Evolutionary conservation across 352 stramenopile species (phyloP), one percentile per base, ranked within the genome.

Genomic region (Detonula confervacea): DNA sequence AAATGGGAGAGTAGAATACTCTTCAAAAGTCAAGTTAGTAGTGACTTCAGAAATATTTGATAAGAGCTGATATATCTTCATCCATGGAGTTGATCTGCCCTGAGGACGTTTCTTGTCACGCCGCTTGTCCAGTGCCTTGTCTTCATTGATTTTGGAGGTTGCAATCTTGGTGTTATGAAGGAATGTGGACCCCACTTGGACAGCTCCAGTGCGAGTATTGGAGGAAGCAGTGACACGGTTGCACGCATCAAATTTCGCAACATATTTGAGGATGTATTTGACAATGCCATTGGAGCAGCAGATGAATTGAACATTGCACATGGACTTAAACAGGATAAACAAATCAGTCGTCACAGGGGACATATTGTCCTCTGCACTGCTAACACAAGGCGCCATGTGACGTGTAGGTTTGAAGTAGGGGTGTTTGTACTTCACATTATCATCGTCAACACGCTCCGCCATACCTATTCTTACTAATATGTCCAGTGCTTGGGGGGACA

Each of bases 101-200:
- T 3, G 55, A 0, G 39, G 52, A n/a, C 65, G 60, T 62, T 73
- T 9, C 18, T 61, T 47, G 30, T 72, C 24, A 20, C 61, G 51
- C 18, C 30, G 39, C 25, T 29, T 71, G 60, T 75, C 1, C 9
- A 68, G 33, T 37, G 42, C 35, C 39, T 73, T 61, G 20, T 65
- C 35, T 66, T 82, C 73, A 22, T 77, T 66, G 29, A 68, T 52
- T 42, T 8, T 27, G 35, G 56, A 77, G 0, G 64, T 55, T 4
- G 22, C 24, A 68, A 82, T 77, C 39, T 82, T 82, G 46, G 73
- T 82, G 20, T 82, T 82, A 47, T 82, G 73, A 20, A 82, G 30
- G 67, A 68, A 73, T 18, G 42, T 6, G 39, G 24, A 47, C 25
- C 60, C 60, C 37, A 64, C 57, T 64, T 70, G 7, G 14, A 79